phyloP scores from a whole-genome alignment of 2,329 filamentous ascomycete genomes.

The Escovopsis sp. region DNA sequence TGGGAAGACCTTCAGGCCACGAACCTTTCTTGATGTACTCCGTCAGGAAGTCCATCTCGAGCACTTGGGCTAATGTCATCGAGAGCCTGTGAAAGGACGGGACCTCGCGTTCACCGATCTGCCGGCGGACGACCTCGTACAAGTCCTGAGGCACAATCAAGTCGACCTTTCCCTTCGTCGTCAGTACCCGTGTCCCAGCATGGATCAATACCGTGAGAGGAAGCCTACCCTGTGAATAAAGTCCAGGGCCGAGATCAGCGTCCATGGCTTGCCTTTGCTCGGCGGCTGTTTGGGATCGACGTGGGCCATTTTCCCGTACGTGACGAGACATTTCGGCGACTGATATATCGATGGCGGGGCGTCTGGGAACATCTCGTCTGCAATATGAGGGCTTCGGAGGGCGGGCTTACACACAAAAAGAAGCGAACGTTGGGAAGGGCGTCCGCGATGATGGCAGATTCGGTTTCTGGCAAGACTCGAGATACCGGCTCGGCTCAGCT shows the following conservation, averaged over 20 bases:
- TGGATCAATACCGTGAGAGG: background rate
- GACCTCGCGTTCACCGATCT: slow-evolving; percentile 23
- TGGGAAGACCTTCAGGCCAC: slow-evolving; percentile 3
- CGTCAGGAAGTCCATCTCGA: slow-evolving; percentile 66
- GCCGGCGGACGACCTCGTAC: slow-evolving; percentile 36
- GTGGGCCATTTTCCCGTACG: slow-evolving; percentile 51
- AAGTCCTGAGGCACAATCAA: slow-evolving; percentile 55
- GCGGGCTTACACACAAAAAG: no score
- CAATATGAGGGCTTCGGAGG: background rate
- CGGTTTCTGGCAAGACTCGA: no score
- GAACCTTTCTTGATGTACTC: slow-evolving; percentile 67
- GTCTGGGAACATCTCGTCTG: slow-evolving; percentile 28
- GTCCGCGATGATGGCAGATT: no score
- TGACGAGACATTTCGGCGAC: slow-evolving; percentile 57
- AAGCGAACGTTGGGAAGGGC: no score
- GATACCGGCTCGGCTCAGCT: no score
- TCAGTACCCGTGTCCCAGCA: no score
- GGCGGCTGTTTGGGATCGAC: slow-evolving; percentile 57
- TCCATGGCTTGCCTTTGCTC: slow-evolving; percentile 62
- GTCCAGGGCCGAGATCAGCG: slow-evolving; percentile 44
- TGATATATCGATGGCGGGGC: slow-evolving; percentile 32
- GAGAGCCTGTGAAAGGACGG: slow-evolving; percentile 51
- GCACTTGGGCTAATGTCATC: slow-evolving; percentile 55
- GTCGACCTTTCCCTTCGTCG: no score
- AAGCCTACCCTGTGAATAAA: slow-evolving; percentile 50